A percentile compares a stretch with the other conserved stretches of the same genome.
phyloP scores from a whole-genome alignment of 208 protist species.

The Polymyxa betae region DNA sequence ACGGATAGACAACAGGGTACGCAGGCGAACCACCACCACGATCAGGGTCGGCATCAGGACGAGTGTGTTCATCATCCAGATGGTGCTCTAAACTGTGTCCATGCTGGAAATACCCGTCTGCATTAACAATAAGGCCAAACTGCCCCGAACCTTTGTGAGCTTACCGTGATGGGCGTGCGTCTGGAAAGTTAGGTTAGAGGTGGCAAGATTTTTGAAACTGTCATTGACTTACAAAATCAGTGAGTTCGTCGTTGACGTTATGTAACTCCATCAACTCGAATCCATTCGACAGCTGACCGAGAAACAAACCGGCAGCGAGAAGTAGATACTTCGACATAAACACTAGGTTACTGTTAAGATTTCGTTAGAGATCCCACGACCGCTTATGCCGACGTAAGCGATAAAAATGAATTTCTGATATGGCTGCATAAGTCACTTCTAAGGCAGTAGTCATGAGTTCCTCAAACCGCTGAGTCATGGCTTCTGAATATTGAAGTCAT shows the following conservation, averaged over 20 bases:
- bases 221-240: background rate
- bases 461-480: too few species aligned
- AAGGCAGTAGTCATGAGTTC: too few species aligned
- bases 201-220: background rate
- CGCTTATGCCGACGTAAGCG: too few species aligned
- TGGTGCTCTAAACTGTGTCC: background rate
- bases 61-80: background rate
- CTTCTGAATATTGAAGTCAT: too few species aligned
- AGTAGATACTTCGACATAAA: too few species aligned
- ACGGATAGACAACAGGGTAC: background rate
- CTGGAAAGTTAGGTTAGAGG: background rate
- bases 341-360: too few species aligned
- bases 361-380: too few species aligned
- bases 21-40: background rate
- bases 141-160: too few species aligned
- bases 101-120: background rate
- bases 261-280: conserved; percentile 4
- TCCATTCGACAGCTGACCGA: background rate
- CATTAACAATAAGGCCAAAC: too few species aligned
- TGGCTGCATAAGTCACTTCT: too few species aligned
- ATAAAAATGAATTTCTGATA: too few species aligned
- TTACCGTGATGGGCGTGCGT: background rate
- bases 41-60: background rate
- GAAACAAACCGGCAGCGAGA: background rate
- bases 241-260: conserved; percentile 10